These are phyloP conservation scores for Saccharomycopsis malanga DNA, from an alignment of 805 yeast genomes.

Conservation along the genomic window DNA sequence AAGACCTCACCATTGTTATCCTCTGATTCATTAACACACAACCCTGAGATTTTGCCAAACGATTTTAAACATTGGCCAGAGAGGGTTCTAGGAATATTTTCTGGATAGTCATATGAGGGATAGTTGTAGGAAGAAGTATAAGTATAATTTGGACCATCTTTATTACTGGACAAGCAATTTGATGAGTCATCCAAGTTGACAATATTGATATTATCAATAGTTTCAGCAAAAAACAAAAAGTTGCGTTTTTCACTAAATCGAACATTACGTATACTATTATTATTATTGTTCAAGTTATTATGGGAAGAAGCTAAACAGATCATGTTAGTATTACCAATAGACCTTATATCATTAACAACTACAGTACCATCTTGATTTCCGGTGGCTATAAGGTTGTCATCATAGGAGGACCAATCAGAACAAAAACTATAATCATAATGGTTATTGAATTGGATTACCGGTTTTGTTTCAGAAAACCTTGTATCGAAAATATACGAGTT, in stretches of 20 bases:
- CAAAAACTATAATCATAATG: constrained; percentile 53
- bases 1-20: constrained; percentile 41
- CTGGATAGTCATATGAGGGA: background rate
- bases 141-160: background rate
- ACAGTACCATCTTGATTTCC: constrained; percentile 59
- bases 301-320: constrained; percentile 29
- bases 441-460: constrained; percentile 30
- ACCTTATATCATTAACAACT: constrained; percentile 44
- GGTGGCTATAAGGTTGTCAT: constrained; percentile 40
- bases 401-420: constrained; percentile 46
- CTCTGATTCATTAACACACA: constrained; percentile 39
- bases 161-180: background rate
- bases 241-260: constrained; percentile 42
- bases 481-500: constrained; percentile 40
- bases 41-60: constrained; percentile 54
- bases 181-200: constrained; percentile 31
- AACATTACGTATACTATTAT: constrained; percentile 37
- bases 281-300: constrained; percentile 1
- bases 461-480: constrained; percentile 25
- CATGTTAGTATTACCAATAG: background rate
- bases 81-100: background rate
- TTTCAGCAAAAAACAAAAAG: constrained; percentile 48
- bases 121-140: background rate
- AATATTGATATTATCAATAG: constrained; percentile 50
- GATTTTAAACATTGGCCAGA: constrained; percentile 43